These are phyloP conservation scores for Stemphylium vesicarium DNA, from an alignment of 2,329 filamentous ascomycete species.

Conservation along the genomic window DNA sequence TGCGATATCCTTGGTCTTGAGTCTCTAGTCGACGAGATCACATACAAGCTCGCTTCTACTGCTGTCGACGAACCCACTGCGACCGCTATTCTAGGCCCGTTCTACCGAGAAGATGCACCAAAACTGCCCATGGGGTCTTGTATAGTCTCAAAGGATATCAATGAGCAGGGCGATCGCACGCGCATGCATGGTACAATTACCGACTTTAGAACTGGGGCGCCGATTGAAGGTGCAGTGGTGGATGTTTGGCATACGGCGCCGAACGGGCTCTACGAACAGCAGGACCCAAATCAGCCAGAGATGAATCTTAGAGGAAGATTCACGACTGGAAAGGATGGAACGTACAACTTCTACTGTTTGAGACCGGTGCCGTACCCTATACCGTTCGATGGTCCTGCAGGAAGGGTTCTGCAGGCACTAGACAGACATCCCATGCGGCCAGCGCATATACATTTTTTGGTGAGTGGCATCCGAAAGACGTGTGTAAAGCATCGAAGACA, in stretches of 20 bases:
- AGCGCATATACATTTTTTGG: constrained; percentile 69
- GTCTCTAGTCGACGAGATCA: constrained; percentile 77
- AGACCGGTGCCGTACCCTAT: constrained; percentile 59
- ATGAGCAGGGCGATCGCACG: constrained; percentile 59
- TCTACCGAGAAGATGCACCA: constrained; percentile 79
- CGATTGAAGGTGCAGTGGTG: constrained; percentile 69
- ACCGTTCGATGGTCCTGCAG: constrained; percentile 64
- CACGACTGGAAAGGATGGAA: constrained; percentile 68
- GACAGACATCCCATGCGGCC: constrained; percentile 68
- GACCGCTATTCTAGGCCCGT: constrained; percentile 82
- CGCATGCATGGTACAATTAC: constrained; percentile 70
- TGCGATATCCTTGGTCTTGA: constrained; percentile 66
- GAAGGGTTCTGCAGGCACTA: constrained; percentile 63
- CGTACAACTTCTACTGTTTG: constrained; percentile 60
- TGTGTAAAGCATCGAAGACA: neutral
- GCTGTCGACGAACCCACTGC: constrained; percentile 64
- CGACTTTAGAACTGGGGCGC: constrained; percentile 66
- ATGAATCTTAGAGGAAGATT: constrained; percentile 78
- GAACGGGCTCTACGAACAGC: constrained; percentile 72
- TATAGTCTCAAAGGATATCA: constrained; percentile 62
- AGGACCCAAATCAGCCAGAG: constrained; percentile 72
- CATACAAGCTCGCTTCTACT: constrained; percentile 67
- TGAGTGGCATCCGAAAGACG: constrained; percentile 38
- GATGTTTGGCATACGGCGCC: constrained; percentile 83
- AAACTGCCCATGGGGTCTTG: constrained; percentile 70